These are phyloP conservation scores for Lasiodiplodia gonubiensis DNA, from an alignment of 2,329 filamentous ascomycete species.

Conservation along the genomic window DNA sequence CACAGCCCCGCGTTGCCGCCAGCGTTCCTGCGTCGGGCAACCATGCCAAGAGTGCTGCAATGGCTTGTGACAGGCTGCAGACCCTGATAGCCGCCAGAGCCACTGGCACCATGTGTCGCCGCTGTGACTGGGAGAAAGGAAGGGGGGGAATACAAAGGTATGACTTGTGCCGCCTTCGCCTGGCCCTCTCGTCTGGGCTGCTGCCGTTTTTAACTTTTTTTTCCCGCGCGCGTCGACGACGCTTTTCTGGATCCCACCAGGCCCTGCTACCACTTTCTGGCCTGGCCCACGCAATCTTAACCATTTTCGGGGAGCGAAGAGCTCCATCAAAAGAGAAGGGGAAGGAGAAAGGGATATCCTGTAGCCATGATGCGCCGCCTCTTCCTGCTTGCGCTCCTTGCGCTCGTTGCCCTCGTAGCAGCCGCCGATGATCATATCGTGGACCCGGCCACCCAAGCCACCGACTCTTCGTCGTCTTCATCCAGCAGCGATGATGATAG, in stretches of 20 bases:
- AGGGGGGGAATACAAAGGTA: conserved; percentile 9
- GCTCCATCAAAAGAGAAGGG: background rate
- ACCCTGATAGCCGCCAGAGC: conserved; percentile 16
- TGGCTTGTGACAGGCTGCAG: conserved; percentile 3
- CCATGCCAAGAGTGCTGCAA: conserved; percentile 5
- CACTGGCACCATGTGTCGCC: conserved; percentile 12
- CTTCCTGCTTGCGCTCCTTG: conserved; percentile 10
- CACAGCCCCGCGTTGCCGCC: conserved; percentile 10
- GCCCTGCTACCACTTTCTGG: background rate
- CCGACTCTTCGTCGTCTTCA: background rate
- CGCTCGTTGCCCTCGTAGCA: background rate
- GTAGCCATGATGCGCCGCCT: background rate
- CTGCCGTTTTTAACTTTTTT: background rate
- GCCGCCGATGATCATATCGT: background rate
- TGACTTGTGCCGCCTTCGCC: background rate
- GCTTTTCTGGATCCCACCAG: background rate
- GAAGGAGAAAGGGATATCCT: background rate
- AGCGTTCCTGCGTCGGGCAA: conserved; percentile 17
- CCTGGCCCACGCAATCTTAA: background rate
- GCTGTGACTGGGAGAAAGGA: background rate
- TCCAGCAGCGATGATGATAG: background rate
- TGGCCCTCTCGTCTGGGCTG: too few relatives aligned
- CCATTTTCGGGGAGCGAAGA: background rate
- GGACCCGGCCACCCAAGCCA: conserved; percentile 1
- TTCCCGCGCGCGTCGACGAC: background rate